Percentiles rank a stretch among this genome's conserved stretches.
Conservation (phyloP, 495 filamentous ascomycete genomes). For the Lophiotrema nucula region DNA sequence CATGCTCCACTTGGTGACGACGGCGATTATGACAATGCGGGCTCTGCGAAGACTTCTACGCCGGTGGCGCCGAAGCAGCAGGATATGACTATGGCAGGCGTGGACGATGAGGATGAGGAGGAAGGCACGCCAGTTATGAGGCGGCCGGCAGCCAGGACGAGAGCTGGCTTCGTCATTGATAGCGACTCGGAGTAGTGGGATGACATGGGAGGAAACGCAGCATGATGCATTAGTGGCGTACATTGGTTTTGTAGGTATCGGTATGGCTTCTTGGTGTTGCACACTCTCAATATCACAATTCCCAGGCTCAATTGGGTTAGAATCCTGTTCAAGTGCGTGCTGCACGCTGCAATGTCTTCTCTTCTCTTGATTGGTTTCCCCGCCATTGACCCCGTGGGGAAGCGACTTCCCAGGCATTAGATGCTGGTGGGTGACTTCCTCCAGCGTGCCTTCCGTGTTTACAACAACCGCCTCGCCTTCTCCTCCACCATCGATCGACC, state of each 20-base stretch:
- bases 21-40: constrained; percentile 4
- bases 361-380: no score
- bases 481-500: background rate
- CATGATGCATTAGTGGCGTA: no score
- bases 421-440: no score
- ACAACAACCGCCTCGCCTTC: no score
- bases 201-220: no score
- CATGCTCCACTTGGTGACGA: constrained; percentile 1
- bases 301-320: no score
- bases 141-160: constrained; percentile 21
- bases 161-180: constrained; percentile 38
- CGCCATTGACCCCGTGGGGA: no score
- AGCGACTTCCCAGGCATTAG: background rate
- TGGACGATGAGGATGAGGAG: constrained; percentile 28
- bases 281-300: constrained; percentile 13
- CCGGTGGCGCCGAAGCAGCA: constrained; percentile 3
- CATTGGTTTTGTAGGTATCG: background rate
- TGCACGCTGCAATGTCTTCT: no score
- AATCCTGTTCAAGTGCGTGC: no score
- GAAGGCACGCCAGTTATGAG: constrained; percentile 20
- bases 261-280: background rate
- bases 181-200: constrained; percentile 33
- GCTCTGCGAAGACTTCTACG: background rate
- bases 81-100: constrained; percentile 26
- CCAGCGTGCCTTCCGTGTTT: constrained; percentile 10